phyloP scores from a whole-genome alignment of 306 rosid genomes.

The Cicer yamashitae region DNA sequence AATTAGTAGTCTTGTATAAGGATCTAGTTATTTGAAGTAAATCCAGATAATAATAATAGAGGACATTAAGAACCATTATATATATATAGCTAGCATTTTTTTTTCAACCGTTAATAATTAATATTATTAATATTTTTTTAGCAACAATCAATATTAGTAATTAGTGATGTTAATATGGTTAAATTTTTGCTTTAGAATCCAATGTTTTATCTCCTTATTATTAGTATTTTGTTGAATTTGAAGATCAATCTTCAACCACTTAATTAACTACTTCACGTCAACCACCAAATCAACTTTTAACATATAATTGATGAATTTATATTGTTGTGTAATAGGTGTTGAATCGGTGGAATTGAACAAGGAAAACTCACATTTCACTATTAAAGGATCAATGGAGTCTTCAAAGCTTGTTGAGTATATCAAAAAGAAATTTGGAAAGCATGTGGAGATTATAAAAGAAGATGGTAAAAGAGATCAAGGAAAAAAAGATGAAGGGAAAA shows the following conservation, averaged over 20 bases:
- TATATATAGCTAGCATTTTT: neutral
- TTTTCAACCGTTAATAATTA: too few species aligned
- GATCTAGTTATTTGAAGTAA: neutral
- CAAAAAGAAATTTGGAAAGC: conserved; percentile 61
- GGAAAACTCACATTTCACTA: conserved; percentile 61
- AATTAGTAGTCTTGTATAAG: too few species aligned
- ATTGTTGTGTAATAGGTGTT: conserved; percentile 53
- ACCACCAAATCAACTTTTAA: too few species aligned
- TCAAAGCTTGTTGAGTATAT: conserved; percentile 49
- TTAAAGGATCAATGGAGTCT: conserved; percentile 65
- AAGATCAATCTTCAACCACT: too few species aligned
- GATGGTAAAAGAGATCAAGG: neutral
- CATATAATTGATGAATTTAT: neutral
- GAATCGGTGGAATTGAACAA: conserved; percentile 56
- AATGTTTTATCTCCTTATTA: too few species aligned
- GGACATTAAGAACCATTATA: neutral
- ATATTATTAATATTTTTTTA: too few species aligned
- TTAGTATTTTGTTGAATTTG: too few species aligned
- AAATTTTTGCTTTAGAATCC: too few species aligned
- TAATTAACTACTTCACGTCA: too few species aligned
- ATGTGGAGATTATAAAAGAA: conserved; percentile 59
- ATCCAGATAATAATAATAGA: neutral
- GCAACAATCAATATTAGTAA: too few species aligned
- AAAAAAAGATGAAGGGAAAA: neutral
- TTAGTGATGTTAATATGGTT: too few species aligned